A percentile compares a stretch with the other conserved stretches of the same genome.
Conservation (phyloP, 371 early-diverging fungal genomes). For the Syncephalastrum contaminatum region DNA sequence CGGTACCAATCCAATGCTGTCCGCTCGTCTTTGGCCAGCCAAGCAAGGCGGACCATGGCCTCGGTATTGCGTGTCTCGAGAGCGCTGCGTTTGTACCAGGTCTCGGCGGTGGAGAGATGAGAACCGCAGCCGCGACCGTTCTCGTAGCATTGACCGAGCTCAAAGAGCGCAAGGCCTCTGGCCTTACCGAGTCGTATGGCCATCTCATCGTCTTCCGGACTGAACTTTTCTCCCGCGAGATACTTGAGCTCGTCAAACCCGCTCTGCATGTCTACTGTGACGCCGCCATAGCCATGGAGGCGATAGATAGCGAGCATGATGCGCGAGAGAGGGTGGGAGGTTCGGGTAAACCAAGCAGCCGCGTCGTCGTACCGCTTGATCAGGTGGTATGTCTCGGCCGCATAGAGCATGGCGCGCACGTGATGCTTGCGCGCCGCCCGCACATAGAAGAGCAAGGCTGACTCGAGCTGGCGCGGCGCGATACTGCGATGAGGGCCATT, state of each 20-base stretch:
- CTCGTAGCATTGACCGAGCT: constrained; percentile 25
- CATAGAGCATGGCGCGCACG: constrained; percentile 12
- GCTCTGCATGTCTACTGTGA: constrained; percentile 5
- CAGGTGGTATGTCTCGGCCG: constrained; percentile 13
- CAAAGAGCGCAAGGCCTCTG: not conserved
- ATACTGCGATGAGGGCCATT: not conserved
- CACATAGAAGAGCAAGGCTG: constrained; percentile 11
- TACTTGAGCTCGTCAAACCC: constrained; percentile 9
- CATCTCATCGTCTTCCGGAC: not conserved
- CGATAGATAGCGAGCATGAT: constrained; percentile 18
- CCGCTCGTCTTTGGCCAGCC: not conserved
- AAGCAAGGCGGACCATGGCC: constrained; percentile 8
- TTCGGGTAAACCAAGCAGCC: constrained; percentile 13
- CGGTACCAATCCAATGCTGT: constrained; percentile 15
- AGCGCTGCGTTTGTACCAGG: constrained; percentile 10
- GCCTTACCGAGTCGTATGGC: constrained; percentile 1
- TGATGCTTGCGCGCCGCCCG: constrained; percentile 16
- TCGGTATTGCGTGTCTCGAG: constrained; percentile 1
- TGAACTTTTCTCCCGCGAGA: not conserved
- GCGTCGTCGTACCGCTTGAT: constrained; percentile 13
- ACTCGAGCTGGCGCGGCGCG: not conserved
- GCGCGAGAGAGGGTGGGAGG: constrained; percentile 9
- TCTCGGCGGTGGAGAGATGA: too few relatives aligned
- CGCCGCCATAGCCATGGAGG: constrained; percentile 12
- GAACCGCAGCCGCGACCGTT: constrained; percentile 9